A percentile compares a stretch with the other conserved stretches of the same genome.
These are phyloP conservation scores for Jaapia argillacea DNA, from an alignment of 768 basidiomycete species.

Conservation along the genomic window DNA sequence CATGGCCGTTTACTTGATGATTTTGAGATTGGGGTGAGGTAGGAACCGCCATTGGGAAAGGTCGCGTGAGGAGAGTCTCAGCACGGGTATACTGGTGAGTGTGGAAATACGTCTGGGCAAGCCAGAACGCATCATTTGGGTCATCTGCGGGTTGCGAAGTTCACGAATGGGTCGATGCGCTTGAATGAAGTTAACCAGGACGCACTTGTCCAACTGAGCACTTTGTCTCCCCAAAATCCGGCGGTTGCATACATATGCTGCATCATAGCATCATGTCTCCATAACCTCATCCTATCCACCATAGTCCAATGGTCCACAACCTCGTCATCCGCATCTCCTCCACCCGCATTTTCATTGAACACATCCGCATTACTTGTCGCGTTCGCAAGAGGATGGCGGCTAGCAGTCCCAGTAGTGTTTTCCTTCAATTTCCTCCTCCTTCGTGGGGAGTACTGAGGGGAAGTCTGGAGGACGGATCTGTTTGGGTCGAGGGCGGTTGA, in stretches of 20 bases:
- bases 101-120: constrained; percentile 96
- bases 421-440: constrained; percentile 45
- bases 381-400: constrained; percentile 61
- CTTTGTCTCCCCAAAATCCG: constrained; percentile 97
- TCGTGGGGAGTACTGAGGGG: constrained; percentile 60
- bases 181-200: constrained; percentile 5
- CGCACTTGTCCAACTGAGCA: constrained; percentile 89
- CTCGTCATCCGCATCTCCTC: constrained; percentile 39
- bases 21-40: too few species aligned
- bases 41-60: constrained; percentile 72
- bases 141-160: constrained; percentile 45
- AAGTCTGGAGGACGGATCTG: constrained; percentile 64
- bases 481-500: constrained; percentile 69
- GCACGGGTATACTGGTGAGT: constrained; percentile 93
- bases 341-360: constrained; percentile 51
- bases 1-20: too few species aligned
- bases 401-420: constrained; percentile 26
- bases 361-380: constrained; percentile 71
- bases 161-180: neutral
- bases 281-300: constrained; percentile 92
- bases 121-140: constrained; percentile 98
- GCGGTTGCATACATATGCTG: constrained; percentile 98
- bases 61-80: constrained; percentile 82
- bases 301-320: constrained; percentile 68
- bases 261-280: constrained; percentile 97